Base-by-base conservation (phyloP, 164 flowering plant genomes). In the Chloranthus sessilifolius region DNA sequence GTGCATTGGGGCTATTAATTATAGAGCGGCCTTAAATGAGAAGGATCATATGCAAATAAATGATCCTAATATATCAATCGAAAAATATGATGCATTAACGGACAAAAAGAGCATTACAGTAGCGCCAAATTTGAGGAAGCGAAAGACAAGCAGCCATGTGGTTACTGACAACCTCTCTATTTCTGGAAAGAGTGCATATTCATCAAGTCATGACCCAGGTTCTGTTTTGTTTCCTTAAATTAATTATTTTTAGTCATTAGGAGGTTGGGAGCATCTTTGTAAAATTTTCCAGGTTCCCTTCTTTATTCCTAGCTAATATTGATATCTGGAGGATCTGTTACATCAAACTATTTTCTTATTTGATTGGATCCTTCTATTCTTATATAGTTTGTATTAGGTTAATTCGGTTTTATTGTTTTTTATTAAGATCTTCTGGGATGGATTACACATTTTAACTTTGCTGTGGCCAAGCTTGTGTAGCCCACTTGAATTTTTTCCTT, bases 1-100 rank as follows among this genome's bases (percentile, higher is more conserved):
- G 17, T 78, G 87, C 68, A 50, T 52, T 43, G 94, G 79, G 22
- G 61, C 73, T 47, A 64, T 87, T 53, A 59, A 84, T 56, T 46
- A 66, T 33, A 61, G 65, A 39, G 22, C 61, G 29, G 47, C 49
- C 45, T 57, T 44, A 50, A 33, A 52, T 39, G 53, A n/a, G 22
- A 71, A 55, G 41, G 61, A 62, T 23, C 53, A 55, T 24, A 37
- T 11, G 14, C 43, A 66, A 43, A 36, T 43, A 37, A 62, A 62
- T 56, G 68, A 65, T 28, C 25, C 46, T 50, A 35, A 24, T 54
- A 35, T 28, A 28, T 59, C 70, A 44, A 40, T 37, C 25, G 44
- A n/a, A n/a, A 17, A 71, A 43, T 50, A 29, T 34, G 60, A 26
- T 40, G 49, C 14, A 4, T 22, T 53, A 51, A 33, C 53, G 36